phyloP scores from a whole-genome alignment of 768 basidiomycete genomes.

The Leccinum longicurvipes region DNA sequence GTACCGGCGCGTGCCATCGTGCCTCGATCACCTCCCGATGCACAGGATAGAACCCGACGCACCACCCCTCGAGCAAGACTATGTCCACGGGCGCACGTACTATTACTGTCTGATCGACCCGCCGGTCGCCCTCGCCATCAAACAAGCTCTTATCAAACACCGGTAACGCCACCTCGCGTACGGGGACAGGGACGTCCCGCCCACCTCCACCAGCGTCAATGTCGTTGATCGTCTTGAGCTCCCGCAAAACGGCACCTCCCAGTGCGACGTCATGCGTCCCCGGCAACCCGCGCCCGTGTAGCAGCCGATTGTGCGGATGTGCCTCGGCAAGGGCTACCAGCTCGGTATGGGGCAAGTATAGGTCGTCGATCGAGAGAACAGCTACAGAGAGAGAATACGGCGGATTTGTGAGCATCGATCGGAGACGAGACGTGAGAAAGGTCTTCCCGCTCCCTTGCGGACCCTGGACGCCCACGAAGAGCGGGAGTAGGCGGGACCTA shows the following conservation, averaged over 20 bases:
- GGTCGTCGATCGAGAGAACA: slow-evolving; percentile 76
- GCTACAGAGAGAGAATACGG: slow-evolving; percentile 55
- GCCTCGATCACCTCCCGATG: slow-evolving; percentile 44
- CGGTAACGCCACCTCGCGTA: slow-evolving; percentile 51
- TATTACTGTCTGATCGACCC: slow-evolving; percentile 35
- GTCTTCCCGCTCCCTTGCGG: slow-evolving; percentile 96
- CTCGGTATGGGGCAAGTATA: slow-evolving; percentile 73
- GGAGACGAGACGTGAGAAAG: slow-evolving; percentile 62
- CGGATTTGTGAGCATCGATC: slow-evolving; percentile 38
- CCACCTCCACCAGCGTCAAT: neutral
- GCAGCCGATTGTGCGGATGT: slow-evolving; percentile 56
- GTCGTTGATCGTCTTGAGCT: slow-evolving; percentile 45
- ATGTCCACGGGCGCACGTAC: slow-evolving; percentile 64
- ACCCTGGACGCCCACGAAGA: slow-evolving; percentile 87
- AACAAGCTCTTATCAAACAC: slow-evolving; percentile 85
- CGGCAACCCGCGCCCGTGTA: slow-evolving; percentile 85
- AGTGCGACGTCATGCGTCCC: slow-evolving; percentile 86
- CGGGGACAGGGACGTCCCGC: neutral
- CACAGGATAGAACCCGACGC: slow-evolving; percentile 80
- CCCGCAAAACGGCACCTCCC: slow-evolving; percentile 49
- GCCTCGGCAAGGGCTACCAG: slow-evolving; percentile 52
- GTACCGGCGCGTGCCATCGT: slow-evolving; percentile 43
- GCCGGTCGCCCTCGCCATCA: slow-evolving; percentile 81
- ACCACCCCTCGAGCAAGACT: slow-evolving; percentile 96
- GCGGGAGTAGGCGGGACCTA: slow-evolving; percentile 40